These are phyloP conservation scores for Cordia subcordata DNA, from an alignment of 257 asterid species.

Conservation along the genomic window DNA sequence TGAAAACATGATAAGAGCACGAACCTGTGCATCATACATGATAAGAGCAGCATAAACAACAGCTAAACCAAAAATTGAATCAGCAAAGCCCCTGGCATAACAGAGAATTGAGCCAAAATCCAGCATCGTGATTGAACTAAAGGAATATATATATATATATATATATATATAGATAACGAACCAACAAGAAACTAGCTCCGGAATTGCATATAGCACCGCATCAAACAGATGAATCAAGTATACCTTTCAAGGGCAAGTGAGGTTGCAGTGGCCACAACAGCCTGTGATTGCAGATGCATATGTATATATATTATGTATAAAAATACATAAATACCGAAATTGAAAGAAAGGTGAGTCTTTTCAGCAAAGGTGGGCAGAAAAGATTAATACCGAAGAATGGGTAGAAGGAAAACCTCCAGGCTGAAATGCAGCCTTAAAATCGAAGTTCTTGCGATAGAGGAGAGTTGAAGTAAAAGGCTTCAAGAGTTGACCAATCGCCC, in stretches of 20 bases:
- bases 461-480: constrained; percentile 70
- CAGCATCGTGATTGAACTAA: constrained; percentile 6
- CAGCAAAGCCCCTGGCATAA: constrained; percentile 73
- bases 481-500: constrained; percentile 71
- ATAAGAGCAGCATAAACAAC: constrained; percentile 74
- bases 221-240: neutral
- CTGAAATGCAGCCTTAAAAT: constrained; percentile 41
- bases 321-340: neutral
- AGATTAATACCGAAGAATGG: constrained; percentile 67
- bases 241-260: constrained; percentile 81
- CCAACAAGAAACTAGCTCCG: too few relatives aligned
- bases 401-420: constrained; percentile 96
- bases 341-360: neutral
- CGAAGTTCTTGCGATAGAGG: constrained; percentile 49
- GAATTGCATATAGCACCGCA: too few relatives aligned
- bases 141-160: too few relatives aligned
- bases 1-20: constrained; percentile 11
- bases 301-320: too few relatives aligned
- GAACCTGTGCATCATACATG: constrained; percentile 96
- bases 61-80: constrained; percentile 76
- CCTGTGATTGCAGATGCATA: constrained; percentile 35
- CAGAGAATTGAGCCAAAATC: neutral
- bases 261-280: constrained; percentile 80
- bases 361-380: neutral
- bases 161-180: too few relatives aligned